Conservation (phyloP, 768 basidiomycete genomes). For the Sporobolomyces roseus region DNA sequence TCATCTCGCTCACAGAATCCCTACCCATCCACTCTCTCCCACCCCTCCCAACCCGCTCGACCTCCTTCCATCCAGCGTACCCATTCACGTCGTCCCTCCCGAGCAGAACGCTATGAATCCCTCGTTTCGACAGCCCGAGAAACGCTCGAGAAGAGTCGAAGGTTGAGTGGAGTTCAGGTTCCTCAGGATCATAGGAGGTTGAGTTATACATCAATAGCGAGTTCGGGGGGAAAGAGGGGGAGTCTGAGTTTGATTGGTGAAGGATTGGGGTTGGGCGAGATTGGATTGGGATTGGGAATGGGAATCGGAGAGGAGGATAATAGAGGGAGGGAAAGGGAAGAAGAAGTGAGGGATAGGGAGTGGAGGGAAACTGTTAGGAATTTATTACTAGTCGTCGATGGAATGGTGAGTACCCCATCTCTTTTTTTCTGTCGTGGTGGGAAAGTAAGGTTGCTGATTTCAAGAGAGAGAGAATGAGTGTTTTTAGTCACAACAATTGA, state of each 20-base stretch:
- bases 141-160: conserved; percentile 2
- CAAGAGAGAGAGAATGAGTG: too few species aligned
- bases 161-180: neutral
- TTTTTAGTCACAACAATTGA: conserved; percentile 28
- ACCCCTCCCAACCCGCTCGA: neutral
- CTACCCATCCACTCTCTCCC: neutral
- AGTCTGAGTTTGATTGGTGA: conserved; percentile 13
- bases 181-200: neutral
- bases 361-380: conserved; percentile 31
- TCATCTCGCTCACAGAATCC: neutral
- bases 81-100: conserved; percentile 12
- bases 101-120: conserved; percentile 24
- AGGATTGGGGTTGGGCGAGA: conserved; percentile 1
- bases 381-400: conserved; percentile 37
- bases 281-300: neutral
- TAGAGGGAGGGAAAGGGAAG: neutral
- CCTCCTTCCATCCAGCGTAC: too few species aligned
- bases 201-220: neutral
- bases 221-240: neutral
- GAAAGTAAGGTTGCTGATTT: too few species aligned
- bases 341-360: neutral
- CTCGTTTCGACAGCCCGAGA: conserved; percentile 14
- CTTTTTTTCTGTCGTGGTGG: too few species aligned
- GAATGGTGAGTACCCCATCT: conserved; percentile 18
- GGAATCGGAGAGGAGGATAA: neutral